Evolutionary conservation across 768 basidiomycete species (phyloP).

Genomic region (Suillus variegatus): DNA sequence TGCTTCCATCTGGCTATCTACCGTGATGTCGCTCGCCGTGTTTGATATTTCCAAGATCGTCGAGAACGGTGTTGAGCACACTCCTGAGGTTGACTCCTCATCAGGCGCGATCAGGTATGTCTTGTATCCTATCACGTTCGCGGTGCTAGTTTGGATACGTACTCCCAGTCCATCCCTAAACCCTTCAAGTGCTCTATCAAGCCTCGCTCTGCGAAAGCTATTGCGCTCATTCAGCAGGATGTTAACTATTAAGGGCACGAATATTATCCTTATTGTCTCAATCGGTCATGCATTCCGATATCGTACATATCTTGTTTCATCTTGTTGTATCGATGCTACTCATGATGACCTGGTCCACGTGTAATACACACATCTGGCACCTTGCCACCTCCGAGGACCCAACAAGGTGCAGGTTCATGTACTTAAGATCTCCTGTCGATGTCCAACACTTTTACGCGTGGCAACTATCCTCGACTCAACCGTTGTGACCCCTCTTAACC

Average conservation of each 20-base stretch:
- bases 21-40: slow-evolving; percentile 42
- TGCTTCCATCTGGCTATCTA: slow-evolving; percentile 39
- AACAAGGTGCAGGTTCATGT: background rate
- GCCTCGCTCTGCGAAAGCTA: slow-evolving; percentile 51
- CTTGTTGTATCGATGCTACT: background rate
- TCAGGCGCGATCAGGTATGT: slow-evolving; percentile 56
- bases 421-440: background rate
- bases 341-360: background rate
- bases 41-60: slow-evolving; percentile 42
- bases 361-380: background rate
- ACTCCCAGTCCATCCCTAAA: background rate
- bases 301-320: background rate
- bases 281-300: background rate
- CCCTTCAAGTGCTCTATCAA: slow-evolving; percentile 51
- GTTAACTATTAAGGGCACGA: slow-evolving; percentile 16
- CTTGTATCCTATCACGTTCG: background rate
- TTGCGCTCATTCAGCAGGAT: slow-evolving; percentile 47
- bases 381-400: background rate
- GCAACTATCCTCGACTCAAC: background rate
- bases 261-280: background rate
- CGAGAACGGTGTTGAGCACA: slow-evolving; percentile 40
- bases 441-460: background rate
- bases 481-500: background rate
- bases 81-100: slow-evolving; percentile 51
- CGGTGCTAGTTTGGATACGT: background rate